Evolutionary conservation across 73 alveolate species (phyloP).

Genomic region (Tetrahymena elliotti): DNA sequence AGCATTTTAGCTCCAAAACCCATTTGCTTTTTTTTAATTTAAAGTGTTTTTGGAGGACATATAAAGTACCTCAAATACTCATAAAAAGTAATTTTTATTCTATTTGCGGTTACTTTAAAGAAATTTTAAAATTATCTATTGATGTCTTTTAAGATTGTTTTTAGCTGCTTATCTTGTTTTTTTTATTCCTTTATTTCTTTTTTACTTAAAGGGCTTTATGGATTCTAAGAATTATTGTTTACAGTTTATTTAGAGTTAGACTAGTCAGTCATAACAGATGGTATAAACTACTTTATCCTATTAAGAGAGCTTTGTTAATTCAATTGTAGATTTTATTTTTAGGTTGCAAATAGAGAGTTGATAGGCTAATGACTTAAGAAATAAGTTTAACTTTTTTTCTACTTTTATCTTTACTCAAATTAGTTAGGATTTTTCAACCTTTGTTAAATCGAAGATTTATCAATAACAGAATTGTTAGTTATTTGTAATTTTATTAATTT

Average conservation of each 20-base stretch:
- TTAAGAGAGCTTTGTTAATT: not conserved
- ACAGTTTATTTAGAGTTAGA: not conserved
- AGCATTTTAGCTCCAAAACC: not conserved
- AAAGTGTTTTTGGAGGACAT: not conserved
- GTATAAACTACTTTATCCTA: not conserved
- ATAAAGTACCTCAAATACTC: not conserved
- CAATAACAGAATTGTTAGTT: not conserved
- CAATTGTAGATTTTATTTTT: not conserved
- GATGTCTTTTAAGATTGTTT: not conserved
- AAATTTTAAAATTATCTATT: not conserved
- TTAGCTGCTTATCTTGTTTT: not conserved
- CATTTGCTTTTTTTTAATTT: not conserved
- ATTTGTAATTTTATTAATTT: too few species aligned
- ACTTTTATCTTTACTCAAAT: not conserved
- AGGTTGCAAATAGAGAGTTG: not conserved
- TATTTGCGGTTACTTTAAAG: not conserved
- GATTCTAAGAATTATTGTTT: not conserved
- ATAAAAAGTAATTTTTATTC: not conserved
- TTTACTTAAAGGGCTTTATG: not conserved
- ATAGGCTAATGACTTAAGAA: not conserved
- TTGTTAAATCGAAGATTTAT: not conserved
- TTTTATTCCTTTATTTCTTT: not conserved
- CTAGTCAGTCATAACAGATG: not conserved
- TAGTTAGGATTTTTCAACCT: not conserved
- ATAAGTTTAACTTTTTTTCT: not conserved